A percentile compares a stretch with the other conserved stretches of the same genome.
Conservation (phyloP, 345 rosid genomes). For the Sapria himalayana region DNA sequence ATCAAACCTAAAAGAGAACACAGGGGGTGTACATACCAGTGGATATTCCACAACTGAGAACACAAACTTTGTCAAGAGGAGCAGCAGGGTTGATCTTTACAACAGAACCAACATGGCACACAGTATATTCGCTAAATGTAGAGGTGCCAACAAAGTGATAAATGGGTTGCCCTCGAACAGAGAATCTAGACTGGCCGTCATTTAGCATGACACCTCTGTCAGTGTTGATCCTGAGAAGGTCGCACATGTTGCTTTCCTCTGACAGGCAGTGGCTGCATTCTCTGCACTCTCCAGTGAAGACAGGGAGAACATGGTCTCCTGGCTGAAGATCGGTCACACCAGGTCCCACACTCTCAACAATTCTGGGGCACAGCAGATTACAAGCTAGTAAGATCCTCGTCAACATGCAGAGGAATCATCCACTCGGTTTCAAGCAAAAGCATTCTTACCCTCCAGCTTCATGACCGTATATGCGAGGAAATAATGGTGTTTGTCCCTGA, state of each 20-base stretch:
- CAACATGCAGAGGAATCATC: neutral
- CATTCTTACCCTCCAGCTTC: slow-evolving; percentile 59
- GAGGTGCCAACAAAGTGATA: slow-evolving; percentile 63
- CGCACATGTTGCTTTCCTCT: slow-evolving; percentile 75
- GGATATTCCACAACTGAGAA: slow-evolving; percentile 55
- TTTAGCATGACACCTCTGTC: slow-evolving; percentile 45
- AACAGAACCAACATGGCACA: slow-evolving; percentile 46
- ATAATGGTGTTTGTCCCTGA: slow-evolving; percentile 58
- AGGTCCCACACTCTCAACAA: slow-evolving; percentile 67
- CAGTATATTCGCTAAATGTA: slow-evolving; percentile 70
- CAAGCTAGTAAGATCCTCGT: neutral
- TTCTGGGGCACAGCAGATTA: slow-evolving; percentile 14
- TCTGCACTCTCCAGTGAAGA: slow-evolving; percentile 65
- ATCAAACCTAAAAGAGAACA: neutral
- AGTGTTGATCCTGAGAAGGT: slow-evolving; percentile 59
- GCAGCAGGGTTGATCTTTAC: slow-evolving; percentile 64
- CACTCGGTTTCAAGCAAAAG: neutral
- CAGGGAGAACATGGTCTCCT: slow-evolving; percentile 61
- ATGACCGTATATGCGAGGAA: slow-evolving; percentile 70
- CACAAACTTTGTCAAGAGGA: slow-evolving; percentile 67
- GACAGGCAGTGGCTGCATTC: slow-evolving; percentile 56
- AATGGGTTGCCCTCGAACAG: slow-evolving; percentile 48
- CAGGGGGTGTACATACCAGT: slow-evolving; percentile 19
- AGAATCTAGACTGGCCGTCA: slow-evolving; percentile 54
- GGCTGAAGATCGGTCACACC: slow-evolving; percentile 57